Evolutionary conservation across 805 yeast species (phyloP), one percentile per base, ranked within the genome.

Genomic region (Ogataea thermomethanolica): DNA sequence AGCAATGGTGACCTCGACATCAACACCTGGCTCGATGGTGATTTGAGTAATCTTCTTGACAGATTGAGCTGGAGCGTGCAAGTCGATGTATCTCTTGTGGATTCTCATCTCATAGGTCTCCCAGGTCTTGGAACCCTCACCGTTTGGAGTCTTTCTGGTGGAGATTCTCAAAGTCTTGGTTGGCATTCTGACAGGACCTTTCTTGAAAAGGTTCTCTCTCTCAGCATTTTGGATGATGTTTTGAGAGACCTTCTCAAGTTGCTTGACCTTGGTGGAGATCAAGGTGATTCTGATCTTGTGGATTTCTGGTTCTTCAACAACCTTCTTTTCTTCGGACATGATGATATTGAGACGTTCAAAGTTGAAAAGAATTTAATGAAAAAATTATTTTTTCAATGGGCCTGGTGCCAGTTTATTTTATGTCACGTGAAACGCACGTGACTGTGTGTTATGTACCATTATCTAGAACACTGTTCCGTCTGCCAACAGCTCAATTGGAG

Each of bases 41-140:
- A 89, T 84, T 71, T 90, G 90, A 64, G 98, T 90, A 77, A 91
- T 88, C 76, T 83, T 85, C 85, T 85, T 89, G 73, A 91, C 95
- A 58, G 81, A 72, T 55, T 78, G 75, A 67, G 95, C 87, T 73
- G 97, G 96, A 58, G 98, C 96, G 76, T 86, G 91, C 73, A 93
- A 81, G 78, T 90, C 96, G 67, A 93, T 88, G 74, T 88, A 84
- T 78, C 99, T 90, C 95, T 93, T 93, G 96, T 93, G 99, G 81
- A 93, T 89, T 85, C 97, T 91, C 95, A 93, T 85, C 81, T 93
- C 99, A 75, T 82, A 93, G 65, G 95, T 78, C 72, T 93, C 99
- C 97, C 97, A 93, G 66, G 99, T 93, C 91, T 93, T 93, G 64
- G 99, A 93, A 93, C 99, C 99, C 81, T 93, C 97, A 93, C 99